phyloP scores from a whole-genome alignment of 768 basidiomycete genomes.

The Pholiota conissans region DNA sequence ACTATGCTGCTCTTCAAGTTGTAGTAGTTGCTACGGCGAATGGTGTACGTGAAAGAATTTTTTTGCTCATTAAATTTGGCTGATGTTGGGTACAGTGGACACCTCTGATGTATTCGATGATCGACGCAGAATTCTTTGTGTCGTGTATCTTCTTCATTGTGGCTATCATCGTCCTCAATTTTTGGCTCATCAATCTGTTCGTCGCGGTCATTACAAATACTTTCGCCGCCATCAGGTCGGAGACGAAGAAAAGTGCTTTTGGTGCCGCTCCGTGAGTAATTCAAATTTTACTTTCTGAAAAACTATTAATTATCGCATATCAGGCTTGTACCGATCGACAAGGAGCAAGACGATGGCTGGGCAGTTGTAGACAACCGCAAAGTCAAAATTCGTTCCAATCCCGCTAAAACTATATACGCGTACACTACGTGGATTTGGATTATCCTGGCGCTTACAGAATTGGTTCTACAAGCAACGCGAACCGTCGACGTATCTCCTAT shows the following conservation, averaged over 20 bases:
- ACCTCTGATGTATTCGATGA: slow-evolving; percentile 81
- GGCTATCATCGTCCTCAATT: slow-evolving; percentile 84
- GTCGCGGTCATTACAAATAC: slow-evolving; percentile 96
- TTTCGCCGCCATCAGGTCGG: slow-evolving; percentile 82
- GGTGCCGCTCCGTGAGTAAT: slow-evolving; percentile 69
- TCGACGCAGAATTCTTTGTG: slow-evolving; percentile 88
- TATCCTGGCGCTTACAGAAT: slow-evolving; percentile 66
- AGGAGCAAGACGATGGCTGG: slow-evolving; percentile 69
- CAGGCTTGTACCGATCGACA: slow-evolving; percentile 39
- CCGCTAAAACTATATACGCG: slow-evolving; percentile 53
- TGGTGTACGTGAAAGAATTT: slow-evolving; percentile 48
- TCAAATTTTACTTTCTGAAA: not conserved
- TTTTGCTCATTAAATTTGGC: not conserved
- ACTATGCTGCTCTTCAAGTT: slow-evolving; percentile 78
- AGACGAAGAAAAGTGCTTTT: slow-evolving; percentile 91
- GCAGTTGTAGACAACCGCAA: slow-evolving; percentile 45
- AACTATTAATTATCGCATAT: not conserved
- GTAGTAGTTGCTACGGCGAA: slow-evolving; percentile 81
- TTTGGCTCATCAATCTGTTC: slow-evolving; percentile 91
- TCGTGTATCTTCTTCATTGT: slow-evolving; percentile 87
- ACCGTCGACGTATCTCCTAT: slow-evolving; percentile 46
- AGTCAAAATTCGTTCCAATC: slow-evolving; percentile 37
- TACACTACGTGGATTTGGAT: slow-evolving; percentile 76
- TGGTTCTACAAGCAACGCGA: slow-evolving; percentile 71
- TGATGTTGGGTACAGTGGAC: slow-evolving; percentile 54